A percentile compares a stretch with the other conserved stretches of the same genome.
phyloP scores from a whole-genome alignment of 2,329 filamentous ascomycete genomes.

The Lomentospora prolificans region DNA sequence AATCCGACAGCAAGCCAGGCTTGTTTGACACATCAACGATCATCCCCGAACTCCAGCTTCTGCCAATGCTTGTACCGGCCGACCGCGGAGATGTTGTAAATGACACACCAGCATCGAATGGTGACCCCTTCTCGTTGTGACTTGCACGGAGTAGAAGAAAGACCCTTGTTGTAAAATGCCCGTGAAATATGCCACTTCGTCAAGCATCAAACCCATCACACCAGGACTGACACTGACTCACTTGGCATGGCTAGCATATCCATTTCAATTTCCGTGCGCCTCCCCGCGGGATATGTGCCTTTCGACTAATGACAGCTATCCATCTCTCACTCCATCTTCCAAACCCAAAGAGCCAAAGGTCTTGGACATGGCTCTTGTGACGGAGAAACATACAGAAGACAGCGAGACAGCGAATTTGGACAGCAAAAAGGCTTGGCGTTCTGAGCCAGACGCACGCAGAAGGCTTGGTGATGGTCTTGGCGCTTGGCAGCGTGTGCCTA shows the following conservation, averaged over 20 bases:
- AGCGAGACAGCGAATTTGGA: background rate
- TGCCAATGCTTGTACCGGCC: too few relatives aligned
- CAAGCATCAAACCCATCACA: background rate
- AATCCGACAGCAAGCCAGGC: too few relatives aligned
- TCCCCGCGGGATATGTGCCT: too few relatives aligned
- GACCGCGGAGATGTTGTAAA: too few relatives aligned
- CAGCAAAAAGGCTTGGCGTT: background rate
- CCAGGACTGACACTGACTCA: background rate
- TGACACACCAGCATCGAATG: too few relatives aligned
- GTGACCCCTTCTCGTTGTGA: too few relatives aligned
- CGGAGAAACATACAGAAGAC: background rate
- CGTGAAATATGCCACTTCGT: background rate
- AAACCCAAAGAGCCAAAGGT: background rate
- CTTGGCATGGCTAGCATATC: background rate
- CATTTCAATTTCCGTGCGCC: too few relatives aligned
- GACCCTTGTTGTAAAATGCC: background rate
- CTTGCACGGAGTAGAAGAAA: background rate
- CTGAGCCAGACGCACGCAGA: background rate
- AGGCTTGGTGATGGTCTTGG: background rate
- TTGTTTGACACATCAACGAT: too few relatives aligned
- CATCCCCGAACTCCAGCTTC: too few relatives aligned
- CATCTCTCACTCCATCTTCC: background rate
- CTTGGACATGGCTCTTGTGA: background rate
- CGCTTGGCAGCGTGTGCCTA: background rate
- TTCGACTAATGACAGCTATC: background rate